Conservation (phyloP, 495 filamentous ascomycete genomes). For the Penicillium turbatum region DNA sequence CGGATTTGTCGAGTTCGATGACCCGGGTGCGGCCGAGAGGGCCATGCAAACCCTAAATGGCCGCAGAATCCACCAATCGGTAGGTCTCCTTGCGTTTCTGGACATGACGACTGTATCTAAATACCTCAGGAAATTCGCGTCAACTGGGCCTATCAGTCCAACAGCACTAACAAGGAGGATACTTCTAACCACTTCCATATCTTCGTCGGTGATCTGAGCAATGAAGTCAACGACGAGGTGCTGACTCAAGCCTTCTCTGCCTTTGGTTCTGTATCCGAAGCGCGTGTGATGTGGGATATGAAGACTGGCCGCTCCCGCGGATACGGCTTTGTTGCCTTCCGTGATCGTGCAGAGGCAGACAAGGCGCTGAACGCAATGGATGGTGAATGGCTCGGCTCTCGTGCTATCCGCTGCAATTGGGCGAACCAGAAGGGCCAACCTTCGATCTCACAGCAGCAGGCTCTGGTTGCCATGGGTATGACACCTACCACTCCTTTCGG, state of each 20-base stretch:
- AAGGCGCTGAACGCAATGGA: slow-evolving; percentile 97
- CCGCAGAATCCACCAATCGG: slow-evolving; percentile 88
- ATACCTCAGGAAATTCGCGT: slow-evolving; percentile 86
- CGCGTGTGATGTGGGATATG: slow-evolving; percentile 99
- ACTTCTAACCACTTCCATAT: slow-evolving; percentile 99
- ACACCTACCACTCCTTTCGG: slow-evolving; percentile 94
- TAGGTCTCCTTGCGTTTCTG: slow-evolving; percentile 28
- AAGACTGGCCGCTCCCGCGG: slow-evolving; percentile 97
- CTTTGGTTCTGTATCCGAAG: slow-evolving; percentile 96
- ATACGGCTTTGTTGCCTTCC: slow-evolving; percentile 98
- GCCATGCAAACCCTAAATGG: slow-evolving; percentile 97
- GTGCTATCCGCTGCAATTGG: slow-evolving; percentile 99
- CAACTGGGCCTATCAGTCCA: slow-evolving; percentile 99
- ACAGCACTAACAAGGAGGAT: slow-evolving; percentile 91
- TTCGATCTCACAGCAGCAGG: slow-evolving; percentile 94
- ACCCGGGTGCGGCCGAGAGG: slow-evolving; percentile 90
- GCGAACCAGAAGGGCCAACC: slow-evolving; percentile 99
- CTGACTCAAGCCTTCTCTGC: slow-evolving; percentile 93
- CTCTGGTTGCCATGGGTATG: slow-evolving; percentile 98
- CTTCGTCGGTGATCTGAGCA: slow-evolving; percentile 96
- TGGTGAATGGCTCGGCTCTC: slow-evolving; percentile 97
- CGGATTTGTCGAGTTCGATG: slow-evolving; percentile 98
- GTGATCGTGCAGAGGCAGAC: slow-evolving; percentile 89
- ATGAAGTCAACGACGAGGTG: slow-evolving; percentile 98
- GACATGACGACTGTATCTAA: slow-evolving; percentile 5